phyloP scores from a whole-genome alignment of 345 rosid genomes.

The Populus tremula region DNA sequence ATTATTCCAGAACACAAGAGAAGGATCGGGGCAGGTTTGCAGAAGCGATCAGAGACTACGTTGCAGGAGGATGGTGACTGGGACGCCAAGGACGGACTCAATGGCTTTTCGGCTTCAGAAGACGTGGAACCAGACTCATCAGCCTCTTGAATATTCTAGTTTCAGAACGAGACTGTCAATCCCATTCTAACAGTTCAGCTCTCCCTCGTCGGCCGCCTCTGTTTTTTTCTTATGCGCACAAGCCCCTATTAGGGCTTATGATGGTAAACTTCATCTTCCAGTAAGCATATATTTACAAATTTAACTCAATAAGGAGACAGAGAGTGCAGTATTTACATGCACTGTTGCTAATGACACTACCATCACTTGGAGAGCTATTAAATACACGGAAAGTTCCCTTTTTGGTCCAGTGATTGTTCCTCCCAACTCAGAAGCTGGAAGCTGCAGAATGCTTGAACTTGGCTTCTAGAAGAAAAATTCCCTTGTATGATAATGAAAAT shows the following conservation, averaged over 20 bases:
- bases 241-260: conserved; percentile 38
- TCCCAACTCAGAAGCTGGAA: conserved; percentile 9
- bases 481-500: not conserved
- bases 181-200: conserved; percentile 13
- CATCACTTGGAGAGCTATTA: conserved; percentile 6
- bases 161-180: conserved; percentile 21
- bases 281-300: conserved; percentile 19
- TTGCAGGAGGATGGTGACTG: conserved; percentile 39
- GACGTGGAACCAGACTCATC: conserved; percentile 50
- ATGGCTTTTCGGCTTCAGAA: conserved; percentile 44
- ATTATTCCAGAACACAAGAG: conserved; percentile 64
- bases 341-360: not conserved
- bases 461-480: not conserved
- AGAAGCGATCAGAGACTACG: conserved; percentile 37
- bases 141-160: conserved; percentile 28
- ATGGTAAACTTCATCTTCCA: conserved; percentile 13
- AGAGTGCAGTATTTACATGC: conserved; percentile 17
- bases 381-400: not conserved
- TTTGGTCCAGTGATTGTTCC: not conserved
- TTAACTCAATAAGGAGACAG: conserved; percentile 21
- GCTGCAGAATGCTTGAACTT: not conserved
- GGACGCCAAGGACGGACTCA: conserved; percentile 42
- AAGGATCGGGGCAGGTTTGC: conserved; percentile 41
- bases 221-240: conserved; percentile 19
- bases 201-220: conserved; percentile 20